phyloP scores from a whole-genome alignment of 1,284 basidiomycete species.

The Crepidotus sp. region DNA sequence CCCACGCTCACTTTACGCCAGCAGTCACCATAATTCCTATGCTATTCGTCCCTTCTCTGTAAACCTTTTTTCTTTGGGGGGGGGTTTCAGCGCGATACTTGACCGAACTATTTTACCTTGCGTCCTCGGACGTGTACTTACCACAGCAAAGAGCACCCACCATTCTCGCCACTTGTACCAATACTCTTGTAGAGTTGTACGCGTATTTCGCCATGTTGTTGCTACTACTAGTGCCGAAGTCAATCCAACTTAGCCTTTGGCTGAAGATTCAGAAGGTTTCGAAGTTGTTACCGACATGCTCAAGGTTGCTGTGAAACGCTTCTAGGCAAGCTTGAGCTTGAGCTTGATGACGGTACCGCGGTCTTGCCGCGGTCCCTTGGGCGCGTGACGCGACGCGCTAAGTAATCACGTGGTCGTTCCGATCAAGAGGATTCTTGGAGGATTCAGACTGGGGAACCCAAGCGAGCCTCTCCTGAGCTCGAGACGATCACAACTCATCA shows the following conservation, averaged over 20 bases:
- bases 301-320: background rate
- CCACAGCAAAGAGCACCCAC: slow-evolving; percentile 1
- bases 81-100: slow-evolving; percentile 7
- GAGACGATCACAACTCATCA: no score
- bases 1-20: slow-evolving; percentile 4
- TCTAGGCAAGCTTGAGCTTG: background rate
- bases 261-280: slow-evolving; percentile 1
- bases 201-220: background rate
- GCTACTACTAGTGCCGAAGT: slow-evolving; percentile 6
- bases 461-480: no score
- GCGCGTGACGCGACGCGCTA: slow-evolving; percentile 4
- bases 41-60: slow-evolving; percentile 1
- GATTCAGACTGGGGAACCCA: no score
- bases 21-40: slow-evolving; percentile 7
- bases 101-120: background rate
- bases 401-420: slow-evolving; percentile 13
- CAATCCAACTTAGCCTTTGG: slow-evolving; percentile 6
- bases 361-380: background rate
- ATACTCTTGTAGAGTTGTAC: slow-evolving; percentile 10
- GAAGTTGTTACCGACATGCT: background rate
- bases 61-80: slow-evolving; percentile 5
- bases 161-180: slow-evolving; percentile 5
- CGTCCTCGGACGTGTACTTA: slow-evolving; percentile 4
- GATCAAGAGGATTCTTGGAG: no score
- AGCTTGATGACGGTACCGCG: no score